Percentiles rank a stretch among this genome's conserved stretches.
These are phyloP conservation scores for Fusarium drepaniforme DNA, from an alignment of 2,329 filamentous ascomycete species.

Conservation along the genomic window DNA sequence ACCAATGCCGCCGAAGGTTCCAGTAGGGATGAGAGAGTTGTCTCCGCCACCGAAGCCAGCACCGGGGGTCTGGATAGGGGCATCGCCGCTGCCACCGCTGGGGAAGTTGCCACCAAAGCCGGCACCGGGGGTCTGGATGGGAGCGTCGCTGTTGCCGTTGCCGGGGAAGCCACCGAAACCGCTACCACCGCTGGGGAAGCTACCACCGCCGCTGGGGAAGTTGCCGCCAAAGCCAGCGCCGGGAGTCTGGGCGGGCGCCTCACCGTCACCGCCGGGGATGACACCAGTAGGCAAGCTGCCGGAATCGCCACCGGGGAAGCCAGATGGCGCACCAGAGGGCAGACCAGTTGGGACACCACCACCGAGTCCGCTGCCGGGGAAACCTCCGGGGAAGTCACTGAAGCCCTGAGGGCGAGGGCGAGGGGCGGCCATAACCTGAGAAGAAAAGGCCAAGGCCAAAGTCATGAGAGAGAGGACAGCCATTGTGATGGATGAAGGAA, in stretches of 20 bases:
- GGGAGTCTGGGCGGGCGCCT: constrained; percentile 7
- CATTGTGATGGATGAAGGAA: constrained; percentile 35
- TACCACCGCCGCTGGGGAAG: constrained; percentile 2
- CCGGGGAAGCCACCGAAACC: constrained; percentile 1
- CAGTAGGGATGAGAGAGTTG: background rate
- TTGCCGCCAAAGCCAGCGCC: constrained; percentile 4
- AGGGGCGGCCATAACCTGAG: constrained; percentile 35
- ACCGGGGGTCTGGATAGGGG: constrained; percentile 8
- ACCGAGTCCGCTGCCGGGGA: constrained; percentile 30
- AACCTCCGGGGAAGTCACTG: constrained; percentile 13
- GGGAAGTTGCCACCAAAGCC: constrained; percentile 1
- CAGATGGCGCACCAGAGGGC: background rate
- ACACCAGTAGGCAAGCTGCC: background rate
- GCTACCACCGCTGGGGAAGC: background rate
- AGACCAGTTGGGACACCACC: constrained; percentile 12
- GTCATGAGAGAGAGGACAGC: constrained; percentile 43
- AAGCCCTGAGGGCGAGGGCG: constrained; percentile 12
- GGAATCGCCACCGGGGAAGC: background rate
- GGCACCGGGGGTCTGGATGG: constrained; percentile 6
- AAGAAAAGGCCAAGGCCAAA: constrained; percentile 43
- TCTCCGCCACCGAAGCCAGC: background rate
- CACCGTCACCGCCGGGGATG: background rate
- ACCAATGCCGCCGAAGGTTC: background rate
- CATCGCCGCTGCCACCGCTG: background rate
- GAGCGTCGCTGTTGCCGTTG: background rate